phyloP scores from a whole-genome alignment of 2,329 filamentous ascomycete species.

The Ophidiomyces ophidiicola region DNA sequence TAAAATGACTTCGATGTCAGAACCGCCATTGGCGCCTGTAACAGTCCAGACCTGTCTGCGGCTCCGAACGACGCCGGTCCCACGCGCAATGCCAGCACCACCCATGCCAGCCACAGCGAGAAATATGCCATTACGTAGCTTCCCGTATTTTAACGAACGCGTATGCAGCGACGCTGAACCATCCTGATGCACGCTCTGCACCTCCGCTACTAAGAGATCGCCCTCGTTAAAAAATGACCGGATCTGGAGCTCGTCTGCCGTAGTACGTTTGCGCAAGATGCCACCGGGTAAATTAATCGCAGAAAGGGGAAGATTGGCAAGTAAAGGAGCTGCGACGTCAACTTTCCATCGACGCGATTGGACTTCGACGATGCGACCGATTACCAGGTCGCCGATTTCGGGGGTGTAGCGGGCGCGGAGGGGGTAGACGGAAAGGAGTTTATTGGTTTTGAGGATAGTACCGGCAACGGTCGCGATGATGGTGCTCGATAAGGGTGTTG shows the following conservation, averaged over 20 bases:
- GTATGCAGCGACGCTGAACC: constrained; percentile 83
- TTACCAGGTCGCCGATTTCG: constrained; percentile 89
- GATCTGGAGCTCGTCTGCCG: constrained; percentile 94
- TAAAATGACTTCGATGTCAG: constrained; percentile 68
- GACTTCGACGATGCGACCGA: constrained; percentile 90
- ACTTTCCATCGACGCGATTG: constrained; percentile 89
- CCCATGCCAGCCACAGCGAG: constrained; percentile 69
- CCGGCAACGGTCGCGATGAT: constrained; percentile 88
- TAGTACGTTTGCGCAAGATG: constrained; percentile 78
- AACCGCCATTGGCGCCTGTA: constrained; percentile 33
- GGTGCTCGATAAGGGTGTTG: constrained; percentile 42
- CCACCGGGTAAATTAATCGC: constrained; percentile 92
- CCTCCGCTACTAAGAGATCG: constrained; percentile 85
- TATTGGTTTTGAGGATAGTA: constrained; percentile 86
- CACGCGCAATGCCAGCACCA: constrained; percentile 57
- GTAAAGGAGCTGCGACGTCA: constrained; percentile 76
- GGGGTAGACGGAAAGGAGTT: constrained; percentile 81
- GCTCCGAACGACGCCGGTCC: constrained; percentile 64
- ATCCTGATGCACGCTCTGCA: constrained; percentile 77
- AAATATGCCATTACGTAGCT: constrained; percentile 87
- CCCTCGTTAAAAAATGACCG: constrained; percentile 94
- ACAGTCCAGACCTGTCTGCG: constrained; percentile 82
- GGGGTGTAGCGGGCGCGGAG: constrained; percentile 87
- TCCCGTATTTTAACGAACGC: constrained; percentile 81
- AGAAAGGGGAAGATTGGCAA: constrained; percentile 72